Evolutionary conservation across 1,284 basidiomycete genomes (phyloP).

Genomic region (Cronartium quercuum): DNA sequence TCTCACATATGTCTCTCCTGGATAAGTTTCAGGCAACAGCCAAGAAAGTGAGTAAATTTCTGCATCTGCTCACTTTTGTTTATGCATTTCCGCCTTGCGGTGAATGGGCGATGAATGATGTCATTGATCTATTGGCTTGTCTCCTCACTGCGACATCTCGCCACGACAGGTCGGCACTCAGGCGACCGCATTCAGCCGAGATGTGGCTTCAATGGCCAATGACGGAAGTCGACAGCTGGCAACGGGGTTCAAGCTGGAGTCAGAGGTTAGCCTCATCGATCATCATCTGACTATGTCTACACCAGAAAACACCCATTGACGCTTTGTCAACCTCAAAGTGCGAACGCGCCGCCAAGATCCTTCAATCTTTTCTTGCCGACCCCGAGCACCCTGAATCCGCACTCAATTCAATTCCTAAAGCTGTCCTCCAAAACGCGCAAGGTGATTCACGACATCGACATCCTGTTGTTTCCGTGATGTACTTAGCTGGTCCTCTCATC

Average conservation of each 20-base stretch:
- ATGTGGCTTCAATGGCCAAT: slow-evolving; percentile 30
- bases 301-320: neutral
- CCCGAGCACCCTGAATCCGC: slow-evolving; percentile 81
- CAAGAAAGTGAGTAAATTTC: slow-evolving; percentile 5
- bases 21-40: slow-evolving; percentile 32
- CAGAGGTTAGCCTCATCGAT: slow-evolving; percentile 16
- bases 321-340: neutral
- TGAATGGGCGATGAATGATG: neutral
- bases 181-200: slow-evolving; percentile 32
- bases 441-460: slow-evolving; percentile 42
- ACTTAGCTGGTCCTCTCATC: neutral
- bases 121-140: too few relatives aligned
- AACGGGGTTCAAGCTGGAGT: slow-evolving; percentile 32
- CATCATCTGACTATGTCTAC: neutral
- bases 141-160: too few relatives aligned
- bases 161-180: slow-evolving; percentile 34
- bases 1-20: slow-evolving; percentile 19
- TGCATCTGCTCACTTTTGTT: neutral
- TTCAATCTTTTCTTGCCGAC: slow-evolving; percentile 60
- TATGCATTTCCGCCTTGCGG: neutral
- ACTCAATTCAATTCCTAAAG: slow-evolving; percentile 90
- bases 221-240: slow-evolving; percentile 29
- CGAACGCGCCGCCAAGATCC: slow-evolving; percentile 21
- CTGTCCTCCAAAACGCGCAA: slow-evolving; percentile 76
- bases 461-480: neutral